phyloP scores from a whole-genome alignment of 2,329 filamentous ascomycete genomes.

The Achaetomium macrosporum region DNA sequence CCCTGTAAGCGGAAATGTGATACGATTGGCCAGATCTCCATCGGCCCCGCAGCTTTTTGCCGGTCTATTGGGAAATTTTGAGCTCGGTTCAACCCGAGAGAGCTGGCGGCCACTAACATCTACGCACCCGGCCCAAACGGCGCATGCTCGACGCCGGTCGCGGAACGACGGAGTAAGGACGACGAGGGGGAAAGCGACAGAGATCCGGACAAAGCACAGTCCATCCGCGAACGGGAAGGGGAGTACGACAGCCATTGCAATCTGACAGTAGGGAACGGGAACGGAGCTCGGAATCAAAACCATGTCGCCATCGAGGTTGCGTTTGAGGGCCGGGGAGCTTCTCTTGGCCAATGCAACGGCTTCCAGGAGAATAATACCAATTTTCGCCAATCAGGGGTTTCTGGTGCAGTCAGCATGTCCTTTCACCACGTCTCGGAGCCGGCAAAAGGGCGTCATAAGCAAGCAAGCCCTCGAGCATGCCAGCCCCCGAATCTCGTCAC shows the following conservation, averaged over 20 bases:
- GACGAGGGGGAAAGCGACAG: not conserved
- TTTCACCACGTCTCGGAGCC: conserved; percentile 9
- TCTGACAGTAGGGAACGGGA: not conserved
- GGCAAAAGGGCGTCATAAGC: not conserved
- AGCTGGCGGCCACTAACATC: not conserved
- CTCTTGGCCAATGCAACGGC: conserved; percentile 3
- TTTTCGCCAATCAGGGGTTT: not conserved
- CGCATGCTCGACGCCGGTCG: conserved; percentile 2
- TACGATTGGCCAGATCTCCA: not conserved
- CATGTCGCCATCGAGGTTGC: conserved; percentile 17
- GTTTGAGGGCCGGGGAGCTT: conserved; percentile 12
- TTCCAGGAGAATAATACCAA: conserved; percentile 5
- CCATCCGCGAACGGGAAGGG: not conserved
- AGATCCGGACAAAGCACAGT: not conserved
- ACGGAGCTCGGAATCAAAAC: not conserved
- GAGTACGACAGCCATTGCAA: not conserved
- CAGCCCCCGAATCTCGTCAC: not conserved
- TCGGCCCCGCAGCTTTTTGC: not conserved
- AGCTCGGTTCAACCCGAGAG: not conserved
- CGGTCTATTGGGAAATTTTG: conserved; percentile 8
- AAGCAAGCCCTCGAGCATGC: not conserved
- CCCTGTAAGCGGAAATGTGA: not conserved
- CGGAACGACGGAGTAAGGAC: not conserved
- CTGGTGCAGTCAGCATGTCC: not conserved
- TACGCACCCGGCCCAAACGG: not conserved